These are phyloP conservation scores for Excoecaria agallocha DNA, from an alignment of 345 rosid species.

Conservation along the genomic window DNA sequence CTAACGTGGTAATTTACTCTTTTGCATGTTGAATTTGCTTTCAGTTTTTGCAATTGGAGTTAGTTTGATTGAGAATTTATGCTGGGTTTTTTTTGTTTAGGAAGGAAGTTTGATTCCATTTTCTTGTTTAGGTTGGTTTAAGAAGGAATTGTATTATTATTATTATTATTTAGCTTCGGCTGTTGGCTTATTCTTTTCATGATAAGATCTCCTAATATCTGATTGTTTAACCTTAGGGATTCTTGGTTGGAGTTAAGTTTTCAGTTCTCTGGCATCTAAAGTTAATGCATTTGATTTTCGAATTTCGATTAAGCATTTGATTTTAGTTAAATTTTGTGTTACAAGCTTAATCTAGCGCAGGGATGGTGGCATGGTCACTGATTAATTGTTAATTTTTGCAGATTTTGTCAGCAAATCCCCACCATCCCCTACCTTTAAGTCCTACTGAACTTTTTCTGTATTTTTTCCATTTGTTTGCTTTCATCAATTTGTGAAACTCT, in stretches of 20 bases:
- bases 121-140: neutral
- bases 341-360: neutral
- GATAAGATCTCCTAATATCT: neutral
- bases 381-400: neutral
- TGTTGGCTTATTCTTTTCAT: neutral
- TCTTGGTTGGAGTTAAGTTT: conserved; percentile 7
- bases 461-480: neutral
- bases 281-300: neutral
- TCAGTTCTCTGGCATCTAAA: neutral
- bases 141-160: too few relatives aligned
- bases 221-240: neutral
- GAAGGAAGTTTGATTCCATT: neutral
- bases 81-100: neutral
- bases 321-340: neutral
- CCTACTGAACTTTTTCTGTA: neutral
- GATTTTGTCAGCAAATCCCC: neutral
- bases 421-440: neutral
- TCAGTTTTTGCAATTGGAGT: neutral
- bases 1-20: neutral
- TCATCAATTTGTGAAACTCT: neutral
- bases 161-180: too few relatives aligned
- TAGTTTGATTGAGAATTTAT: neutral
- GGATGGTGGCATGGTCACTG: neutral
- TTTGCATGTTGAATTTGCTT: conserved; percentile 4
- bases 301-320: neutral